A percentile compares a stretch with the other conserved stretches of the same genome.
These are phyloP conservation scores for Vigna mungo DNA, from an alignment of 306 rosid species.

Conservation along the genomic window DNA sequence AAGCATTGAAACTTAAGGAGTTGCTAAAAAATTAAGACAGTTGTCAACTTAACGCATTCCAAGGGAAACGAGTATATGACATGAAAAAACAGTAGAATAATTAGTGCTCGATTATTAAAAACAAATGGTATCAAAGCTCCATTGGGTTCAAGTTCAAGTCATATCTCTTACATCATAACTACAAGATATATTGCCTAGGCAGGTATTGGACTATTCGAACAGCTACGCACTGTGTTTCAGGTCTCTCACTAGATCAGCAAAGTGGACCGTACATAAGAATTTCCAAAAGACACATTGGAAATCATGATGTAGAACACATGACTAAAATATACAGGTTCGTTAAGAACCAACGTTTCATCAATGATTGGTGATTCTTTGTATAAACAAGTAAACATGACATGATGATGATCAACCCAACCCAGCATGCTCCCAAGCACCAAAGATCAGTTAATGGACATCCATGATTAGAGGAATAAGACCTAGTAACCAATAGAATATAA, in stretches of 20 bases:
- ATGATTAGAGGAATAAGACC: background rate
- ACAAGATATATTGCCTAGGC: slow-evolving; percentile 7
- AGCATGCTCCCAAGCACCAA: background rate
- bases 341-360: slow-evolving; percentile 17
- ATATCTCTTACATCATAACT: slow-evolving; percentile 19
- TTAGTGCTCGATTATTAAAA: background rate
- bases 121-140: background rate
- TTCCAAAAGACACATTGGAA: slow-evolving; percentile 16
- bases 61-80: slow-evolving; percentile 7
- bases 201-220: slow-evolving; percentile 1
- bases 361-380: slow-evolving; percentile 12
- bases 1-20: slow-evolving; percentile 24
- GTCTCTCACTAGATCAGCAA: slow-evolving; percentile 21
- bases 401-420: slow-evolving; percentile 7
- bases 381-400: background rate
- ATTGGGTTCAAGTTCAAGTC: slow-evolving; percentile 2
- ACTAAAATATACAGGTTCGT: slow-evolving; percentile 8
- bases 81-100: slow-evolving; percentile 9
- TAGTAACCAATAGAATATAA: slow-evolving; percentile 1
- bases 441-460: background rate
- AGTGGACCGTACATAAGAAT: slow-evolving; percentile 13
- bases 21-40: slow-evolving; percentile 30
- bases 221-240: slow-evolving; percentile 31
- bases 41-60: slow-evolving; percentile 7
- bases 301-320: background rate